Percentiles rank a stretch among this genome's conserved stretches.
Conservation (phyloP, 2,329 filamentous ascomycete species). For the Ambrosiella beaveri region DNA sequence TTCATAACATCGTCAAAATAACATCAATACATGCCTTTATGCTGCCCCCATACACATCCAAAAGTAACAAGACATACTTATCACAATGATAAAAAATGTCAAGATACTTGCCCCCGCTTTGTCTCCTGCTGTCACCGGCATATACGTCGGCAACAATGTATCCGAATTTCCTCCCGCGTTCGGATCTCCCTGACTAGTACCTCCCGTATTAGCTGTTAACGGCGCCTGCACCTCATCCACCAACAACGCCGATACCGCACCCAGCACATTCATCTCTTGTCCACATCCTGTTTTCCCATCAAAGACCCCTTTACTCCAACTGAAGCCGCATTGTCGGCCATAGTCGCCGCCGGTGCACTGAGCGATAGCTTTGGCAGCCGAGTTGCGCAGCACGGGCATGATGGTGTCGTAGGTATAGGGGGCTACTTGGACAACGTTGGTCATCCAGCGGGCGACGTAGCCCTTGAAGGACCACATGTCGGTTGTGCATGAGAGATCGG, state of each 20-base stretch:
- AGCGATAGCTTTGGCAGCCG: slow-evolving; percentile 35
- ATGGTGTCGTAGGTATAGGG: slow-evolving; percentile 35
- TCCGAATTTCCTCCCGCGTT: slow-evolving; percentile 25
- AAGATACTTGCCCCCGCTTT: slow-evolving; percentile 31
- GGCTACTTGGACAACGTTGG: slow-evolving; percentile 33
- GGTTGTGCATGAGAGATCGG: slow-evolving; percentile 35
- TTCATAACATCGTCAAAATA: not conserved
- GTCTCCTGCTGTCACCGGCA: slow-evolving; percentile 27
- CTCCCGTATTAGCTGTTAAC: slow-evolving; percentile 31
- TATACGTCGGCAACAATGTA: slow-evolving; percentile 19
- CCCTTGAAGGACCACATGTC: slow-evolving; percentile 50
- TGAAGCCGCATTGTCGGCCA: slow-evolving; percentile 34
- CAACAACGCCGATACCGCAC: slow-evolving; percentile 36
- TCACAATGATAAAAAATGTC: slow-evolving; percentile 27
- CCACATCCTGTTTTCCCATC: slow-evolving; percentile 40
- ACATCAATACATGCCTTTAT: not conserved
- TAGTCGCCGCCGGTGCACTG: slow-evolving; percentile 35
- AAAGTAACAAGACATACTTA: not conserved
- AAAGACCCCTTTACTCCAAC: slow-evolving; percentile 33
- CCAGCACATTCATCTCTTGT: slow-evolving; percentile 42
- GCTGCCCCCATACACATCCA: slow-evolving; percentile 10
- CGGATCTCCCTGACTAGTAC: slow-evolving; percentile 30
- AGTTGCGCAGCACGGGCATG: slow-evolving; percentile 32
- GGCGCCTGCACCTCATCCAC: slow-evolving; percentile 25
- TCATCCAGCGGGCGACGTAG: slow-evolving; percentile 39